phyloP scores from a whole-genome alignment of 805 yeast species.

The Candida lessepsii region DNA sequence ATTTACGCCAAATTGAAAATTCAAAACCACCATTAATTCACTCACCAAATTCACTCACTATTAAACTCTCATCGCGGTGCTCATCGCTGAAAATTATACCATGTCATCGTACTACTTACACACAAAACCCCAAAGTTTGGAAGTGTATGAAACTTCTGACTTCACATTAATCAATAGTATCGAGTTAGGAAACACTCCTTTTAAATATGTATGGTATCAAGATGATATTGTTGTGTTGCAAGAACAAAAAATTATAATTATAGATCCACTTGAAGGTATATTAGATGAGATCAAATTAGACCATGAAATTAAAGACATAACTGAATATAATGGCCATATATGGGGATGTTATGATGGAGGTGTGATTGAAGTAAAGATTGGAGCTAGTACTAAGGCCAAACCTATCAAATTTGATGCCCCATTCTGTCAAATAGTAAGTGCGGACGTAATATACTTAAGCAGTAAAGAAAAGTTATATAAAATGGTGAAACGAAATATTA shows the following conservation, averaged over 20 bases:
- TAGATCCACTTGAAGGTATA: conserved; percentile 10
- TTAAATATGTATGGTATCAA: neutral
- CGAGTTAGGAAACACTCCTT: neutral
- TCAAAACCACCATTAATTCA: too few species aligned
- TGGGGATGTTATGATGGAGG: conserved; percentile 17
- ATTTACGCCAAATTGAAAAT: too few species aligned
- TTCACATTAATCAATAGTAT: conserved; percentile 15
- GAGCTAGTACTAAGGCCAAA: neutral
- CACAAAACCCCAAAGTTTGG: conserved; percentile 7
- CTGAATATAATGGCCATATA: conserved; percentile 9
- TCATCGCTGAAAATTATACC: conserved; percentile 8
- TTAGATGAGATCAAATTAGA: conserved; percentile 2
- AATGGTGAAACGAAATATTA: conserved; percentile 5
- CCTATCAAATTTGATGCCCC: conserved; percentile 6
- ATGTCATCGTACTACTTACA: conserved; percentile 11
- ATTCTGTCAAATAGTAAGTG: conserved; percentile 6
- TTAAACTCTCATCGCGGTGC: conserved; percentile 1
- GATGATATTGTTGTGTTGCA: conserved; percentile 5
- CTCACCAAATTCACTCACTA: too few species aligned
- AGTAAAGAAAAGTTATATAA: conserved; percentile 3
- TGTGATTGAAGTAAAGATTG: conserved; percentile 10
- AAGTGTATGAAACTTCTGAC: conserved; percentile 15
- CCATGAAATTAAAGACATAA: conserved; percentile 9
- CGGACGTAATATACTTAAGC: conserved; percentile 10
- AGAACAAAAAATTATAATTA: neutral